Evolutionary conservation across 2,329 filamentous ascomycete genomes (phyloP), one percentile per base, ranked within the genome.

Genomic region (Penicillium hordei): DNA sequence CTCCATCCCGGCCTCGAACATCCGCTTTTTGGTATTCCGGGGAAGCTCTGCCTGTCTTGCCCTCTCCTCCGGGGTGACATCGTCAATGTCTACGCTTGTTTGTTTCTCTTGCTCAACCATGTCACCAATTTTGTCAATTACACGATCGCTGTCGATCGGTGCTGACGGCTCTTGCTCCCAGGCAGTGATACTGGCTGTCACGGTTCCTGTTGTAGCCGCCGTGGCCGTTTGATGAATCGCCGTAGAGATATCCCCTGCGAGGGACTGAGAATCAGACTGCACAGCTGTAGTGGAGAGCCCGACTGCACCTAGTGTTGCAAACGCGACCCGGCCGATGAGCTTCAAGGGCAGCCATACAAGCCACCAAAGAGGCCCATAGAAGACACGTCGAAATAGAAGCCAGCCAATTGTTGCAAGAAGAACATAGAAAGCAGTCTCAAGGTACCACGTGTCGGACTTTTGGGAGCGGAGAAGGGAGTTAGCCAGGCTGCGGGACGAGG

Each of bases 371-470:
- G 94, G 94, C 0, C 94, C 93, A 78, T 95, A 99, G 8, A 99
- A 71, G 40, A 93, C 80, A 44, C 94, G 81, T 29, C 94, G 82
- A 70, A 95, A 97, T 7, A 96, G 71, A 8, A 99, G 82, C 94
- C 94, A 99, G 31, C 80, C 81, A 42, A 93, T 86, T 1, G 92
- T 97, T 6, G 78, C 84, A 23, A 89, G 70, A 17, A 97, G 83
- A 66, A 97, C 82, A 72, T 93, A 95, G 64, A 97, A 87, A 2
- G 93, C 86, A 38, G 90, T 95, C 76, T 94, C 89, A 34, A 99
- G 83, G 72, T 99, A 99, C 94, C 94, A 99, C 2, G 93, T 97
- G 72, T 99, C 94, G 64, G 89, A 94, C 81, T 99, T 99, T 72
- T 95, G 91, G 62, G 90, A 94, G 60, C 86, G 86, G 46, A 97